These are phyloP conservation scores for Rhododendron mucronatum DNA, from an alignment of 148 eudicot genomes.

Conservation along the genomic window DNA sequence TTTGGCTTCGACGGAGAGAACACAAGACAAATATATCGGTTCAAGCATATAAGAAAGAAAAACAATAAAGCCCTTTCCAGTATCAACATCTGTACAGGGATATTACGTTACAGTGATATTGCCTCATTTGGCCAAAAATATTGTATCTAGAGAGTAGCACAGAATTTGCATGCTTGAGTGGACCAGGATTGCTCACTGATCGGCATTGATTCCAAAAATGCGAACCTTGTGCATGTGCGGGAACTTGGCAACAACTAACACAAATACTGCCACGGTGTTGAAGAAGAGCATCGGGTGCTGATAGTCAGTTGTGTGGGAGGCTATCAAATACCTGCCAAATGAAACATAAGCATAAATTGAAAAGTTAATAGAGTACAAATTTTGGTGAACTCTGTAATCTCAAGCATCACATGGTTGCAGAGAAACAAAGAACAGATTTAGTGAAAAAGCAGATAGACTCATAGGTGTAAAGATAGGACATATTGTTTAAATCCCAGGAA, in stretches of 20 bases:
- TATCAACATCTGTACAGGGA: constrained; percentile 12
- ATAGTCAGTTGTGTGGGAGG: constrained; percentile 95
- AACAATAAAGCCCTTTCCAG: constrained; percentile 11
- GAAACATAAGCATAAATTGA: background rate
- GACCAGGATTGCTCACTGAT: constrained; percentile 34
- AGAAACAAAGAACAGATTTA: background rate
- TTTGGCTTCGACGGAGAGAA: background rate
- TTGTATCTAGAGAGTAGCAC: background rate
- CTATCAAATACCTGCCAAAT: constrained; percentile 72
- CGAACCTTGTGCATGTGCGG: constrained; percentile 98
- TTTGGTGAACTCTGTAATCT: background rate
- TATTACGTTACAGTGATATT: background rate
- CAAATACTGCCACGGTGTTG: constrained; percentile 71
- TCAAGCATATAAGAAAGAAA: background rate
- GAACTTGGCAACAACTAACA: constrained; percentile 85
- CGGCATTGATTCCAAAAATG: constrained; percentile 90
- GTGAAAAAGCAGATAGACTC: background rate
- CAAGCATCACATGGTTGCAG: background rate
- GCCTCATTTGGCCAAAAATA: background rate
- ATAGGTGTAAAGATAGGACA: background rate
- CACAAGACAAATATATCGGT: background rate
- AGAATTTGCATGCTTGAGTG: background rate
- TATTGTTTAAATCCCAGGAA: background rate
- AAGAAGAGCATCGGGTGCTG: constrained; percentile 90
- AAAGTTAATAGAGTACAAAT: background rate